Conservation (phyloP, 139 green algal species). For the Coccomyxa sp. region DNA sequence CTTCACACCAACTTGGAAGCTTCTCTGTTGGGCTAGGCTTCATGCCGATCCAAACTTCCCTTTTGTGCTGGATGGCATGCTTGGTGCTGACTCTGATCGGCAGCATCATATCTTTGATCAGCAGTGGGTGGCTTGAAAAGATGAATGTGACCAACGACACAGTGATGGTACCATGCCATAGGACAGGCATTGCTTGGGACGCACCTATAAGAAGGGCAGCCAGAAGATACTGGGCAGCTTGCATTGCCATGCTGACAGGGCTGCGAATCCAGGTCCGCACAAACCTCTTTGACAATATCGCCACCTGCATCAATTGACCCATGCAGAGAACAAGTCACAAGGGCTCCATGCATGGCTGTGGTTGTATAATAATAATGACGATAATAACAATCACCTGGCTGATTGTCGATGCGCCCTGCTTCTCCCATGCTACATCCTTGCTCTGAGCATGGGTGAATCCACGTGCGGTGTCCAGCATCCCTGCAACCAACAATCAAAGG, state of each 20-base stretch:
- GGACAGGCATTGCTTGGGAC: background rate
- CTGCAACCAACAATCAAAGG: too few species aligned
- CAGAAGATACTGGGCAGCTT: slow-evolving; percentile 34
- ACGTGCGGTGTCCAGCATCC: too few species aligned
- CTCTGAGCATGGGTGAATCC: background rate
- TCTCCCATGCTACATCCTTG: background rate
- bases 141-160: background rate
- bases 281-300: slow-evolving; percentile 24
- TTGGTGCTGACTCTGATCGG: background rate
- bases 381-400: background rate
- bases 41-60: background rate
- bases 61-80: background rate
- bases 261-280: slow-evolving; percentile 25
- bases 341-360: background rate
- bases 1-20: background rate
- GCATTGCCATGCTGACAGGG: slow-evolving; percentile 27
- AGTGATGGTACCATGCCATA: background rate
- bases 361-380: background rate
- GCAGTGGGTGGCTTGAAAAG: background rate
- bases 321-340: background rate
- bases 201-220: slow-evolving; percentile 32
- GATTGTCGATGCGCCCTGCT: background rate
- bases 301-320: background rate
- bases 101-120: background rate
- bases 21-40: background rate